Percentiles rank a stretch among this genome's conserved stretches.
Conservation (phyloP, 2,329 filamentous ascomycete species). For the Exutisphaerella laricina region DNA sequence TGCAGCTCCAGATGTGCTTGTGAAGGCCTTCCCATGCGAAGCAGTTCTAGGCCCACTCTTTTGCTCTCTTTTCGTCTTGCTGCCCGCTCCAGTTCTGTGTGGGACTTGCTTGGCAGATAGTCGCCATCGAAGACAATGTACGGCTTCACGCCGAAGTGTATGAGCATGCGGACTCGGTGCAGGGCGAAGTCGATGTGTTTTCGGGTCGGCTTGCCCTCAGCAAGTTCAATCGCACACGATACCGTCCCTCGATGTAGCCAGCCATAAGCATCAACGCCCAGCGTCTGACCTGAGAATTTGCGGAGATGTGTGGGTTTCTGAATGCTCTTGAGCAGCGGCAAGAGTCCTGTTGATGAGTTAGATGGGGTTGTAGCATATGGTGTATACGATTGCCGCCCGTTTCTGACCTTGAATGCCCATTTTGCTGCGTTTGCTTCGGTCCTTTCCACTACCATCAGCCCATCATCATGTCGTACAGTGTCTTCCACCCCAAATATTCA, state of each 20-base stretch:
- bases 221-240: slow-evolving; percentile 84
- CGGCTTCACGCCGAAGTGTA: slow-evolving; percentile 88
- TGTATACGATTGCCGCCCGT: neutral
- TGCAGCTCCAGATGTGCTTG: slow-evolving; percentile 84
- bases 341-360: slow-evolving; percentile 56
- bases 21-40: slow-evolving; percentile 72
- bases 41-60: slow-evolving; percentile 67
- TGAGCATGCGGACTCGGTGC: slow-evolving; percentile 86
- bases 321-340: slow-evolving; percentile 92
- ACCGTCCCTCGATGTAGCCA: slow-evolving; percentile 95
- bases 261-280: slow-evolving; percentile 95
- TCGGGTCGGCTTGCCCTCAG: slow-evolving; percentile 77
- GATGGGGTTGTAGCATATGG: neutral
- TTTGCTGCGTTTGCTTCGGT: too few relatives aligned
- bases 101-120: slow-evolving; percentile 85
- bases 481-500: neutral
- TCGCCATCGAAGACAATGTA: slow-evolving; percentile 97
- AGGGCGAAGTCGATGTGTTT: slow-evolving; percentile 88
- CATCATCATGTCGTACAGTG: slow-evolving; percentile 3
- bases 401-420: slow-evolving; percentile 38
- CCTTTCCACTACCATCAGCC: too few relatives aligned
- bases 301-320: slow-evolving; percentile 83
- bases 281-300: slow-evolving; percentile 77
- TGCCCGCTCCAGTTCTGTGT: slow-evolving; percentile 73
- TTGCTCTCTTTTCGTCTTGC: slow-evolving; percentile 71